phyloP scores from a whole-genome alignment of 495 filamentous ascomycete species.

The Jackrogersella multiformis region DNA sequence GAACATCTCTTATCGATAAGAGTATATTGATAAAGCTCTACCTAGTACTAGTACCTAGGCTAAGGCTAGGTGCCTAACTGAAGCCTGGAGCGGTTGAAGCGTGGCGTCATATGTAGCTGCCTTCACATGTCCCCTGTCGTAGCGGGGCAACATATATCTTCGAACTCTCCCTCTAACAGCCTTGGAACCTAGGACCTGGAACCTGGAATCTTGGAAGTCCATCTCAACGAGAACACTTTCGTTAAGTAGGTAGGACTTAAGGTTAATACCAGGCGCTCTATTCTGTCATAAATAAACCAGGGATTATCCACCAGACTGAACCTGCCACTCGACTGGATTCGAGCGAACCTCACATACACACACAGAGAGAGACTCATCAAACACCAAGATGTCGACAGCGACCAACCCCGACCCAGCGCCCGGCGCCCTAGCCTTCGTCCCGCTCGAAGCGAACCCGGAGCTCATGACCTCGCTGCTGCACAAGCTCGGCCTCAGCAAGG shows the following conservation, averaged over 20 bases:
- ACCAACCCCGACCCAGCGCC: slow-evolving; percentile 48
- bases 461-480: slow-evolving; percentile 81
- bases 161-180: not conserved
- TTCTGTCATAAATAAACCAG: not conserved
- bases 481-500: slow-evolving; percentile 73
- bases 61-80: not conserved
- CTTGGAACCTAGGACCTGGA: too few species aligned
- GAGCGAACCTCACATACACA: not conserved
- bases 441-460: slow-evolving; percentile 73
- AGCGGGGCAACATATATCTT: slow-evolving; percentile 30
- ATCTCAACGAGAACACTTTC: not conserved
- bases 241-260: too few species aligned
- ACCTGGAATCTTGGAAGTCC: not conserved
- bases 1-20: not conserved
- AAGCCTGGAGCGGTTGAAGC: not conserved
- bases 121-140: slow-evolving; percentile 21
- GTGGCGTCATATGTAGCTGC: slow-evolving; percentile 39
- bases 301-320: not conserved
- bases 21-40: slow-evolving; percentile 1
- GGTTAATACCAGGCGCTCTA: not conserved
- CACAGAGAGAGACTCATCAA: not conserved
- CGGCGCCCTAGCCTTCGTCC: slow-evolving; percentile 55
- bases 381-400: slow-evolving; percentile 45
- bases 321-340: not conserved
- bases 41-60: slow-evolving; percentile 1